Base-by-base conservation (phyloP, 1,284 basidiomycete species). In the Austroboletus rostrupii region DNA sequence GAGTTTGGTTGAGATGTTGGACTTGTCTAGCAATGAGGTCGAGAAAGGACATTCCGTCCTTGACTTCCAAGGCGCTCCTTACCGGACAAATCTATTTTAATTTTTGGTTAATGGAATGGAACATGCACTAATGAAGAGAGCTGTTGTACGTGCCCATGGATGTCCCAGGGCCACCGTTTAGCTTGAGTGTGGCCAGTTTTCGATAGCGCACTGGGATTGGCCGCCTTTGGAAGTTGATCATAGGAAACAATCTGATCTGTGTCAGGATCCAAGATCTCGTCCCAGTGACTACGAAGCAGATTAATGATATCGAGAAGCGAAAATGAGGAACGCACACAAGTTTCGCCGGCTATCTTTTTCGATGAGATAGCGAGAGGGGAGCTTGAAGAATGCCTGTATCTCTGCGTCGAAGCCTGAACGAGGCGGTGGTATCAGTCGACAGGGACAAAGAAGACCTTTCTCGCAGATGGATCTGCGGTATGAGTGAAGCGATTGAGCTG, bases 121-220 rank as follows among this genome's bases (percentile, higher is more conserved):
- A 10, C 10, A 43, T 40, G 32, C 47, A 45, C 39, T 52, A 40
- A 44, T 36, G 38, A 28, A 52, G 32, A 39, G 31, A 31, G 47
- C 37, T 32, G 29, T 32, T 45, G 28, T 49, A 48, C 78, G 53
- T 59, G 77, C 91, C 92, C 90, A 95, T 94, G 48, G 91, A 94
- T 35, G 91, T 94, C 64, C 94, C 95, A 49, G 98, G 85, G 73
- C 96, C 96, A 72, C 97, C 96, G 71, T 98, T 98, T 67, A 98
- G 87, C 77, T 98, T 98, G 75, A 98, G 87, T 36, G 98, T 92
- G 47, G 93, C 96, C 57, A 98, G 85, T 77, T 94, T 94, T 95
- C 77, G 85, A 84, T 65, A 97, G 81, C 67, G 87, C 85, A 55
- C 78, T 73, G 36, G 78, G 72, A 68, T 92, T 81, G 48, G 76